phyloP scores from a whole-genome alignment of 1,139 yeast species.

The Sugiyamaella neomexicana region DNA sequence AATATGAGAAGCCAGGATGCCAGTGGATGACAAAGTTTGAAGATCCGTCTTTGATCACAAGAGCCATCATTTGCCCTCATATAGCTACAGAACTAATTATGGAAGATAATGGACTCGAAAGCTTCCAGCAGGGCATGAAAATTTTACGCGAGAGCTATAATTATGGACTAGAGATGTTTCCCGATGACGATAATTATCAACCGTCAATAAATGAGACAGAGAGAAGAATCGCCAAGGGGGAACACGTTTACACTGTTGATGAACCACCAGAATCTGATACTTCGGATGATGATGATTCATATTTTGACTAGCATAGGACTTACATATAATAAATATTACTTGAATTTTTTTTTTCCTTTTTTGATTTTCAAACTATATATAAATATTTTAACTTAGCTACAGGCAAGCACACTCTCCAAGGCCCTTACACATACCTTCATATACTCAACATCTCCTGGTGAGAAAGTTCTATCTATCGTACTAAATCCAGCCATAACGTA shows the following conservation, averaged over 20 bases:
- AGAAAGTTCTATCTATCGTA: slow-evolving; percentile 40
- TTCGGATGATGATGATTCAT: neutral
- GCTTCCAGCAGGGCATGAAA: slow-evolving; percentile 12
- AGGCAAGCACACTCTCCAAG: slow-evolving; percentile 33
- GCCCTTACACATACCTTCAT: slow-evolving; percentile 42
- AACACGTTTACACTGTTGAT: neutral
- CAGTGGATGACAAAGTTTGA: slow-evolving; percentile 20
- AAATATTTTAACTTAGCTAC: slow-evolving; percentile 13
- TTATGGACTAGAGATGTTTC: slow-evolving; percentile 13
- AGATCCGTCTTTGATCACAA: slow-evolving; percentile 4
- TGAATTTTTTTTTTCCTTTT: neutral
- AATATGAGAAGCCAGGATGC: neutral
- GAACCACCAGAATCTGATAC: neutral
- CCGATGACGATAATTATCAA: slow-evolving; percentile 1
- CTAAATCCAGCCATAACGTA: slow-evolving; percentile 56
- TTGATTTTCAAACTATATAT: no score
- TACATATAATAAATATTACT: neutral
- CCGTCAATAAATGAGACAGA: neutral
- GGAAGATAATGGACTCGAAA: slow-evolving; percentile 14
- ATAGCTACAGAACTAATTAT: slow-evolving; percentile 15
- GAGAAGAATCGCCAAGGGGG: neutral
- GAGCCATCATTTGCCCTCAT: slow-evolving; percentile 21
- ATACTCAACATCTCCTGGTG: slow-evolving; percentile 49
- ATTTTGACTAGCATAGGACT: neutral
- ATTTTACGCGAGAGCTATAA: slow-evolving; percentile 15